phyloP scores from a whole-genome alignment of 2,329 filamentous ascomycete species.

The Coniella lustricola region DNA sequence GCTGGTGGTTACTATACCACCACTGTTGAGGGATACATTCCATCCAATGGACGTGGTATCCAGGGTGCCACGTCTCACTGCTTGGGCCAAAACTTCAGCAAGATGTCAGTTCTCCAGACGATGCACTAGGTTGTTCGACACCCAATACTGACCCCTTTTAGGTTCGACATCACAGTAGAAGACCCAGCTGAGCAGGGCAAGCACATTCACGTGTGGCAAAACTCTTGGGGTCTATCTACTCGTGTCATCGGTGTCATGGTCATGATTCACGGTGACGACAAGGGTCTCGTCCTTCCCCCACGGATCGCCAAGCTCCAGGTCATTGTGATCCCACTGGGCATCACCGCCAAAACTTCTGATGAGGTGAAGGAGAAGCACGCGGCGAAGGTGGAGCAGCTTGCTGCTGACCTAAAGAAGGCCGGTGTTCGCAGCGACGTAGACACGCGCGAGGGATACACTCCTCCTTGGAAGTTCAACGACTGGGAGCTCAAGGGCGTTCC shows the following conservation, averaged over 20 bases:
- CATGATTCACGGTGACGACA: constrained; percentile 95
- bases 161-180: constrained; percentile 98
- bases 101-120: constrained; percentile 2
- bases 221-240: constrained; percentile 97
- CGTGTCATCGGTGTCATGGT: constrained; percentile 98
- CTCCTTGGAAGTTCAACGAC: constrained; percentile 98
- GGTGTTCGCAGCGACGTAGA: constrained; percentile 77
- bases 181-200: constrained; percentile 77
- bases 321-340: constrained; percentile 84
- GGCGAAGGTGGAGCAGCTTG: constrained; percentile 66
- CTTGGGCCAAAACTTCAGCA: constrained; percentile 8
- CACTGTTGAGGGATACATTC: constrained; percentile 94
- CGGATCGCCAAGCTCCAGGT: constrained; percentile 81
- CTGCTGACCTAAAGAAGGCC: constrained; percentile 59
- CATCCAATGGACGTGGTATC: constrained; percentile 89
- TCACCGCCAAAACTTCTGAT: constrained; percentile 78
- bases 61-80: constrained; percentile 94
- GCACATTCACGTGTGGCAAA: constrained; percentile 90
- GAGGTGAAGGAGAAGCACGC: constrained; percentile 73
- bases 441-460: constrained; percentile 82
- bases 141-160: constrained; percentile 29
- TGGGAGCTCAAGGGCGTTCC: constrained; percentile 97
- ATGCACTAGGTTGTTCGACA: background rate
- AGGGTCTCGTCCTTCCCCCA: constrained; percentile 88
- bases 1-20: constrained; percentile 95